phyloP scores from a whole-genome alignment of 345 rosid species.

The Anastatica hierochuntica region DNA sequence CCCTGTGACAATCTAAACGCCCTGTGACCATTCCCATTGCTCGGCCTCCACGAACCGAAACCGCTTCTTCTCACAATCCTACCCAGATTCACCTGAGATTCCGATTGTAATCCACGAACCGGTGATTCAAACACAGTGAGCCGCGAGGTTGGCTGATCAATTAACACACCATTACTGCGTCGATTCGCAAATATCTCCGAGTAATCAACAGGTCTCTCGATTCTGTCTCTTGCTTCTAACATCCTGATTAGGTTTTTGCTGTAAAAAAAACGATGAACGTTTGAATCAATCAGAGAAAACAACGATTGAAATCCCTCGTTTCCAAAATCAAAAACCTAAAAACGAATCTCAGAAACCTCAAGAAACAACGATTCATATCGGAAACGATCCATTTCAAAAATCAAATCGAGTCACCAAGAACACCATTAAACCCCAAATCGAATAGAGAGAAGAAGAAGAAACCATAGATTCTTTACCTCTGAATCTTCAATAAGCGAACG shows the following conservation, averaged over 20 bases:
- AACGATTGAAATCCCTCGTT: too few species aligned
- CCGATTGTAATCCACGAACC: slow-evolving; percentile 7
- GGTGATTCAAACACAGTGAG: slow-evolving; percentile 24
- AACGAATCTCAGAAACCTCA: not conserved
- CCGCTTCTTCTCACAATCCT: slow-evolving; percentile 10
- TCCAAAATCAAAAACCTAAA: too few species aligned
- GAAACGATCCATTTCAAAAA: not conserved
- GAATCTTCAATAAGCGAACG: slow-evolving; percentile 3
- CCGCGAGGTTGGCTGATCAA: slow-evolving; percentile 25
- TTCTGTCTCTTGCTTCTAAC: slow-evolving; percentile 68
- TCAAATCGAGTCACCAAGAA: slow-evolving; percentile 6
- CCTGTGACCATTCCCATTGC: slow-evolving; percentile 17
- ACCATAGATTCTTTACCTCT: slow-evolving; percentile 1
- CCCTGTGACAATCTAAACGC: slow-evolving; percentile 23
- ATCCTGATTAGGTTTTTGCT: slow-evolving; percentile 19
- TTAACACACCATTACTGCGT: slow-evolving; percentile 29
- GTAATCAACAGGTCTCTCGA: slow-evolving; percentile 43
- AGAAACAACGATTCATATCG: too few species aligned
- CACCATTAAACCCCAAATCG: not conserved
- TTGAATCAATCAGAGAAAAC: not conserved
- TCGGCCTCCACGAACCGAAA: slow-evolving; percentile 32
- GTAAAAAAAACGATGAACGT: slow-evolving; percentile 2
- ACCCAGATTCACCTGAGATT: not conserved
- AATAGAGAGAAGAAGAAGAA: not conserved
- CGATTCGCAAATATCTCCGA: slow-evolving; percentile 32